These are phyloP conservation scores for Ceratobasidium sp. DNA, from an alignment of 1,284 basidiomycete genomes.

Conservation along the genomic window DNA sequence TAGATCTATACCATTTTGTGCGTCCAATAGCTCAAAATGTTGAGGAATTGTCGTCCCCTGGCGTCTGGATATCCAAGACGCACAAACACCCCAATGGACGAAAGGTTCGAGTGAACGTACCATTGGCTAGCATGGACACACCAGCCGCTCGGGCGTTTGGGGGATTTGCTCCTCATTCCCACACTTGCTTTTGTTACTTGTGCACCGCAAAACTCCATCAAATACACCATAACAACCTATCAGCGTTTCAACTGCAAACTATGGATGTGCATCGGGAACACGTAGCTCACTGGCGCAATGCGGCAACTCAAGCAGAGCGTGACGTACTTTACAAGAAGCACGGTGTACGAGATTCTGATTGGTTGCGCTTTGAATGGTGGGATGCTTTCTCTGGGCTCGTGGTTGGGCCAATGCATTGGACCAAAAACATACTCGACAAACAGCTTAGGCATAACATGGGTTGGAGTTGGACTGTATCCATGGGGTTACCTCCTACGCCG, in stretches of 20 bases:
- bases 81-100: background rate
- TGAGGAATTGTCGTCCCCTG: background rate
- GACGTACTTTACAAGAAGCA: background rate
- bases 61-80: conserved; percentile 3
- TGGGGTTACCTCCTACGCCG: background rate
- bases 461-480: background rate
- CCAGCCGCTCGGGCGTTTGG: background rate
- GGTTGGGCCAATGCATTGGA: conserved; percentile 11
- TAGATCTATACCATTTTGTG: background rate
- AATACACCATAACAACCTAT: background rate
- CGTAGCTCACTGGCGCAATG: background rate
- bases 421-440: background rate
- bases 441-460: background rate
- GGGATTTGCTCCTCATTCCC: background rate
- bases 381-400: background rate
- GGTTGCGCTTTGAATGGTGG: background rate
- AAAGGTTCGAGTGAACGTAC: background rate
- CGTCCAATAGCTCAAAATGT: background rate
- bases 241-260: background rate
- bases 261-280: background rate
- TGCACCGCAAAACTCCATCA: background rate
- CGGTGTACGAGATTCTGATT: background rate
- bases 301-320: background rate
- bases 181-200: conserved; percentile 12
- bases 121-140: background rate